Evolutionary conservation across 129 eudicot species (phyloP), one percentile per base, ranked within the genome.

Genomic region (Centella asiatica): DNA sequence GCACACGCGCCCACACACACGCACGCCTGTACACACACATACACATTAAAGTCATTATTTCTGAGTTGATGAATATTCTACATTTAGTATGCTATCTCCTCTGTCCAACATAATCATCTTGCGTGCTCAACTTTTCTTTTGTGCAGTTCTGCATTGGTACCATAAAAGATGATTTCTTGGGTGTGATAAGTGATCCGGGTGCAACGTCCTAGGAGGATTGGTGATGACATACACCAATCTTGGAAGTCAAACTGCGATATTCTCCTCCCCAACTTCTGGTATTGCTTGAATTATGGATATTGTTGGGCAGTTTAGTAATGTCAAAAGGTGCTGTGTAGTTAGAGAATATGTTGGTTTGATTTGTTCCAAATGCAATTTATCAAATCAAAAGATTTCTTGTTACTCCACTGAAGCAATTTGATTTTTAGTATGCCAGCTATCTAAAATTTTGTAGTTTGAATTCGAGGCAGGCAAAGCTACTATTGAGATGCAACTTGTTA

Each of bases 131-230:
- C n/a, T n/a, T n/a, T n/a, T n/a, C 24, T 34, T 14, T 26, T 68
- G 54, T 76, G 75, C 95, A 85, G 97, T 90, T 90, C 76, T 74
- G 78, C 68, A 74, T 74, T 40, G 78, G 78, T 22, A 74, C 78
- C 26, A 67, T 74, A 17, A 74, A 74, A 33, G 78, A 74, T 31
- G 78, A 74, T 23, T 72, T 72, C 47, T 51, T 72, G 72, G 77
- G 73, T 5, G 73, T 67, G 37, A 74, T 66, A 28, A 74, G 66
- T 39, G 66, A 67, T 14, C 73, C 67, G 15, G 49, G 83, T 55
- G 62, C 88, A 33, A 71, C 78, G 46, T 65, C 87, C 19, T 89
- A 77, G 78, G 45, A 2, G 52, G 9, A 13, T 7, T 23, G 62
- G 9, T 29, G 62, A 26, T 5, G 9, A 10, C 15, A 56, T 56